phyloP scores from a whole-genome alignment of 1,284 basidiomycete species.

The Cutaneotrichosporon sp. region DNA sequence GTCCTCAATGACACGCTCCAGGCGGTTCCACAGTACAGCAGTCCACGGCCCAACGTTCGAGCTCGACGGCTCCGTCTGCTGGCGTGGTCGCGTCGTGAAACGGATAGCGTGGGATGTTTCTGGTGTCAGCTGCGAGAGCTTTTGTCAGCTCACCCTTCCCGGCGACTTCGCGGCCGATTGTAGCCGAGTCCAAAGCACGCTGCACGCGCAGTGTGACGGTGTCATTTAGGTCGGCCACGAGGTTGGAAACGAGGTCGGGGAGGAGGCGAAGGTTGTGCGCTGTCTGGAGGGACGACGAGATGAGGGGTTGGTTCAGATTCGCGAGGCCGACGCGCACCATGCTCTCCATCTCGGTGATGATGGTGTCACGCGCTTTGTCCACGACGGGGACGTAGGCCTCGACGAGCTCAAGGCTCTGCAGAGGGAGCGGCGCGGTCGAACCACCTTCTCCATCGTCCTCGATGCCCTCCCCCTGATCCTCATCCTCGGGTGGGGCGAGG shows the following conservation, averaged over 20 bases:
- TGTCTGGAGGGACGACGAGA: slow-evolving; percentile 89
- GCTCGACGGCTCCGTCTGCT: slow-evolving; percentile 73
- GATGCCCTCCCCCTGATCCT: slow-evolving; percentile 4
- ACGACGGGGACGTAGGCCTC: slow-evolving; percentile 68
- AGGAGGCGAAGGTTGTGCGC: slow-evolving; percentile 87
- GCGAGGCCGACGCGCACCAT: slow-evolving; percentile 77
- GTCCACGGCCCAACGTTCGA: slow-evolving; percentile 78
- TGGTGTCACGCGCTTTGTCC: slow-evolving; percentile 64
- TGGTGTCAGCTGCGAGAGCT: not conserved
- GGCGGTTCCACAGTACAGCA: slow-evolving; percentile 72
- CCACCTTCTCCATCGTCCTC: slow-evolving; percentile 15
- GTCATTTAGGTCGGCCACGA: slow-evolving; percentile 77
- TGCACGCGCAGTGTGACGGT: slow-evolving; percentile 77
- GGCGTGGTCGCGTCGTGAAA: slow-evolving; percentile 57
- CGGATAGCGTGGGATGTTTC: slow-evolving; percentile 33
- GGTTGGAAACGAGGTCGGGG: slow-evolving; percentile 74
- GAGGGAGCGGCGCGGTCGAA: slow-evolving; percentile 32
- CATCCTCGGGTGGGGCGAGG: slow-evolving; percentile 3
- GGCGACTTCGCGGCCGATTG: slow-evolving; percentile 76
- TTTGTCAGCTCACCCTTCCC: slow-evolving; percentile 62
- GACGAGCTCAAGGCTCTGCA: slow-evolving; percentile 70
- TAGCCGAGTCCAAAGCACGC: slow-evolving; percentile 77
- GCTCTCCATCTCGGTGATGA: slow-evolving; percentile 79
- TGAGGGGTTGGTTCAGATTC: slow-evolving; percentile 75
- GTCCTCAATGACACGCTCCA: slow-evolving; percentile 81